Percentiles rank a stretch among this genome's conserved stretches.
These are phyloP conservation scores for Pholiota microspora DNA, from an alignment of 768 basidiomycete genomes.

Conservation along the genomic window DNA sequence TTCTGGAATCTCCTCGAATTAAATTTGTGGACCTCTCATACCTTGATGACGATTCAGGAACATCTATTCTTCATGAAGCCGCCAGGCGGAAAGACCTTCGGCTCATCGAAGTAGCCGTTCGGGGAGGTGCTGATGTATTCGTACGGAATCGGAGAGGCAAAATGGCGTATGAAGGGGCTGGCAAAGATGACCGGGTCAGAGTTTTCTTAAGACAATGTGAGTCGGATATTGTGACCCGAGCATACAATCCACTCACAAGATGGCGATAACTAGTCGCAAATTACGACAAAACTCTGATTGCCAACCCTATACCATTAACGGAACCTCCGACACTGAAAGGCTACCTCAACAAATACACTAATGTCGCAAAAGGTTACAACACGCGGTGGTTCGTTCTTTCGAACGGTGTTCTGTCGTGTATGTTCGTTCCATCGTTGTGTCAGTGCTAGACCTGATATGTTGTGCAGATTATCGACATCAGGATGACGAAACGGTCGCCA, in stretches of 20 bases:
- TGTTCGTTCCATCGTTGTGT: conserved; percentile 26
- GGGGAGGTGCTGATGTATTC: conserved; percentile 88
- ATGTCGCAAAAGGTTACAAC: conserved; percentile 87
- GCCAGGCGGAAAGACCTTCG: conserved; percentile 77
- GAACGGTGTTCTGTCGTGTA: conserved; percentile 82
- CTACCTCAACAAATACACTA: conserved; percentile 89
- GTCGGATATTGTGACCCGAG: conserved; percentile 23
- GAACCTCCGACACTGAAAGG: conserved; percentile 69
- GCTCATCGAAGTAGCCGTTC: conserved; percentile 79
- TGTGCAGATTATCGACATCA: conserved; percentile 76
- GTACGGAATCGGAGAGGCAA: conserved; percentile 75
- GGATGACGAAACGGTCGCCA: conserved; percentile 84
- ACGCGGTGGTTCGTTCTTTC: conserved; percentile 92
- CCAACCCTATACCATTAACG: conserved; percentile 34
- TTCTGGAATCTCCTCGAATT: conserved; percentile 69
- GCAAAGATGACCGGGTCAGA: conserved; percentile 78
- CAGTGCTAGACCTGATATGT: neutral
- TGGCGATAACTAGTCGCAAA: conserved; percentile 57
- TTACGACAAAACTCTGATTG: conserved; percentile 71
- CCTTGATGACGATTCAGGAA: conserved; percentile 75
- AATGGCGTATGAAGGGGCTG: conserved; percentile 62
- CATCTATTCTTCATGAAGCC: conserved; percentile 84
- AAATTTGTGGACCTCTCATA: conserved; percentile 75
- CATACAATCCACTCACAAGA: neutral
- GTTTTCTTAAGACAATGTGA: conserved; percentile 83